Evolutionary conservation across 805 yeast species (phyloP).

Genomic region (Candida xyloterini): DNA sequence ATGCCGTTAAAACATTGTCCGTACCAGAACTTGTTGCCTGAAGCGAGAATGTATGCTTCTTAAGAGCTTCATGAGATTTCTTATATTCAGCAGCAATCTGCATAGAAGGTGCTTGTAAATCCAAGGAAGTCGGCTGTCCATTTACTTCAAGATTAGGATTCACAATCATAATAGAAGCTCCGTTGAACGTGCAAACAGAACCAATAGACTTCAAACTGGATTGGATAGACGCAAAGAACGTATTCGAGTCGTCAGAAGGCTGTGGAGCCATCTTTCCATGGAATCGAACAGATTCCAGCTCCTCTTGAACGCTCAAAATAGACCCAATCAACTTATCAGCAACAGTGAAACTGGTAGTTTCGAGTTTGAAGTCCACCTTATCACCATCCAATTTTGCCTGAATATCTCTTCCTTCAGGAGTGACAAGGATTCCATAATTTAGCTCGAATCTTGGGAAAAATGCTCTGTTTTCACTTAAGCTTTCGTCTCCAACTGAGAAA

Average conservation of each 20-base stretch:
- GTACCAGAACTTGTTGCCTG: constrained; percentile 67
- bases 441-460: constrained; percentile 68
- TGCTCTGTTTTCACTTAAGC: constrained; percentile 53
- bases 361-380: constrained; percentile 60
- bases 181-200: constrained; percentile 59
- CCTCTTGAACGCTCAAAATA: constrained; percentile 33
- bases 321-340: constrained; percentile 54
- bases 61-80: constrained; percentile 33
- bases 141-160: constrained; percentile 42
- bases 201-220: constrained; percentile 38
- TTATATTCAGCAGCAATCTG: constrained; percentile 53
- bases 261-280: neutral
- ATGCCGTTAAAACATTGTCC: constrained; percentile 63
- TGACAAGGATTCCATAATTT: constrained; percentile 33
- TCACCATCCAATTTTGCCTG: constrained; percentile 61
- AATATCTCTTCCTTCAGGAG: constrained; percentile 34
- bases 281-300: constrained; percentile 9
- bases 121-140: constrained; percentile 48
- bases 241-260: constrained; percentile 5
- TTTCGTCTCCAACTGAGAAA: constrained; percentile 42
- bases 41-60: constrained; percentile 44
- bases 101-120: constrained; percentile 74
- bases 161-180: constrained; percentile 57
- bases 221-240: constrained; percentile 5
- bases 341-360: constrained; percentile 52